Evolutionary conservation across 169 alveolate species (phyloP), one percentile per base, ranked within the genome.

Genomic region (Cryptosporidium canis): DNA sequence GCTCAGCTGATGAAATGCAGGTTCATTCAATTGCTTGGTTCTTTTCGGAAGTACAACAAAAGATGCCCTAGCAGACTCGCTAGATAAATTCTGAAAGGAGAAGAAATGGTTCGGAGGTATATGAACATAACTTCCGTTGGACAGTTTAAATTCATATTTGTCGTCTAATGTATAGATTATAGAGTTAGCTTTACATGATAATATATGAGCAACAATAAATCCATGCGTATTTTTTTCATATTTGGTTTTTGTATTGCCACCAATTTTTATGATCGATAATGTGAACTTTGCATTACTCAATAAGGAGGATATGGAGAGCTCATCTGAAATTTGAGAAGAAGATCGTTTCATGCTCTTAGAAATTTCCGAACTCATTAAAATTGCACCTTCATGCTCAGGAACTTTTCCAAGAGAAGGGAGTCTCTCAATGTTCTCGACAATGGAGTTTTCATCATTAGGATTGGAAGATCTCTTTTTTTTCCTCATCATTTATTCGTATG

Each of bases 351-450:
- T 21, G 21, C 87, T 77, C 58, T 61, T 77, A 8, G 87, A 77
- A 56, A 77, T 77, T 37, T 77, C 87, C 2, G 87, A 58, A 14
- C 45, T 77, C 87, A 77, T 77, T 14, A 77, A 29, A 41, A 77
- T 77, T 24, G 87, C 87, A 0, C 87, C 87, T 61, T 77, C 87
- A 58, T 77, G 87, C 12, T 77, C 87, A 12, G 87, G 87, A 18
- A 77, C 87, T n/a, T 61, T 77, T 6, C 87, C 87, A 7, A 77
- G 64, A n/a, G 87, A 77, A 37, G 87, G 87, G 14, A 77, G 66
- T 27, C 48, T 39, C 37, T 77, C 87, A 24, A 77, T 77, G 61
- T 77, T 77, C 12, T 55, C 87, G 14, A 77, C 66, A 18, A 77
- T 63, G 9, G 72, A 39, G 45, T 63, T 56, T 39, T 77, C 87